Base-by-base conservation (phyloP, 2,329 filamentous ascomycete species). In the Scedosporium apiospermum region DNA sequence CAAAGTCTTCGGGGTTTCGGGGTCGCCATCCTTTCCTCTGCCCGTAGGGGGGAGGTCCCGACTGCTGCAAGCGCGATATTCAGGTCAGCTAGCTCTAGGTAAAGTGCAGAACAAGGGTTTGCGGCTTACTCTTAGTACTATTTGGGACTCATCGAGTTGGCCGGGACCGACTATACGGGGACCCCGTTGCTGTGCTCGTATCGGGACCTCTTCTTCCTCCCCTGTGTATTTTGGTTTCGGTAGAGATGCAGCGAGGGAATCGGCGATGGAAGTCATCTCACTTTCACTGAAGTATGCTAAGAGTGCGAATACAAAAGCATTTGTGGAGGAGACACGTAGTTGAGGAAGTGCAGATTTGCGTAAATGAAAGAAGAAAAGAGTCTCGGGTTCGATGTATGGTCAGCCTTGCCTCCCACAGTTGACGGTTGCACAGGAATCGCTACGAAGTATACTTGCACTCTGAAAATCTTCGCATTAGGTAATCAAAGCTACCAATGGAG, bases 171-270 rank as follows among this genome's bases (percentile, higher is more conserved):
- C 82, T 66, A 98, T 89, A 73, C 92, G 86, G 46, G 91, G 90
- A 65, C 92, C 91, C 73, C 87, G 87, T 69, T 90, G 87, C 71
- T 90, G 87, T 57, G 88, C 82, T 71, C 89, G 85, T 34, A 80
- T 76, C 26, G 88, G 88, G 41, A 88, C 77, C 70, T 96, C 90
- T 73, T 97, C 93, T 72, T 96, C 88, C 72, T 96, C 91, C 68
- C 90, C 92, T 4, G 88, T 91, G 72, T 97, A 96, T 76, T 90
- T 93, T 16, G 93, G 93, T 73, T 93, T 93, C 3, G 93, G 93
- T 53, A 98, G 81, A 63, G 90, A 87, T 71, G 87, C 86, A 66
- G 91, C 86, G 53, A 98, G 82, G 63, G 91, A 90, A 64, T 85
- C 82, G 67, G 82, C 83, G 71, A 90, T 81, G 64, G 86, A 87